These are phyloP conservation scores for Podospora fimiseda DNA, from an alignment of 495 filamentous ascomycete genomes.

Conservation along the genomic window DNA sequence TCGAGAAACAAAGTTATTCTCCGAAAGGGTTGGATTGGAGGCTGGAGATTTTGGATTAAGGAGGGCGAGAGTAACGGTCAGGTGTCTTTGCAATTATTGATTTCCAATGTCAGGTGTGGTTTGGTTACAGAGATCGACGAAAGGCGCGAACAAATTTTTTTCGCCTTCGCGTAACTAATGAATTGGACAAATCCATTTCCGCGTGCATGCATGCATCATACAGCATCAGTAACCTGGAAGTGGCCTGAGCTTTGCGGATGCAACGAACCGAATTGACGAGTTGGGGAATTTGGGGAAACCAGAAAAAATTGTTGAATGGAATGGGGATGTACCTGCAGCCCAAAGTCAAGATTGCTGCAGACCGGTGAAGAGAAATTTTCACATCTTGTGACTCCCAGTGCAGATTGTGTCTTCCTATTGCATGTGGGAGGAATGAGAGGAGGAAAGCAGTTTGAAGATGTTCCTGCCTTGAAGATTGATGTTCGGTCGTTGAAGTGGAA, in stretches of 20 bases:
- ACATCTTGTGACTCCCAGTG: no score
- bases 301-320: not conserved
- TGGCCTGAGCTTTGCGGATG: conserved; percentile 1
- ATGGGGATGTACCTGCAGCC: not conserved
- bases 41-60: not conserved
- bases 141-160: conserved; percentile 5
- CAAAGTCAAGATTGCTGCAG: not conserved
- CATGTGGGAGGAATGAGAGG: no score
- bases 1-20: conserved; percentile 10
- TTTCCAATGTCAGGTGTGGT: conserved; percentile 19
- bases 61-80: not conserved
- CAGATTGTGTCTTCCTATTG: no score
- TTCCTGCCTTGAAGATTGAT: no score
- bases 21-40: not conserved
- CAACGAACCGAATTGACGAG: not conserved
- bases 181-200: conserved; percentile 7
- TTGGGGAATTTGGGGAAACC: conserved; percentile 3
- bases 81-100: conserved; percentile 13
- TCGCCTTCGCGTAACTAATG: conserved; percentile 4
- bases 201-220: not conserved
- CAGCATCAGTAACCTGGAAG: not conserved
- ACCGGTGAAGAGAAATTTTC: not conserved
- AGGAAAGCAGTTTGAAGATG: no score
- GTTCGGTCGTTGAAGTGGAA: no score
- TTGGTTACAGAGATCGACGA: conserved; percentile 20